Base-by-base conservation (phyloP, 108 stramenopile species). In the Tribonema minus region DNA sequence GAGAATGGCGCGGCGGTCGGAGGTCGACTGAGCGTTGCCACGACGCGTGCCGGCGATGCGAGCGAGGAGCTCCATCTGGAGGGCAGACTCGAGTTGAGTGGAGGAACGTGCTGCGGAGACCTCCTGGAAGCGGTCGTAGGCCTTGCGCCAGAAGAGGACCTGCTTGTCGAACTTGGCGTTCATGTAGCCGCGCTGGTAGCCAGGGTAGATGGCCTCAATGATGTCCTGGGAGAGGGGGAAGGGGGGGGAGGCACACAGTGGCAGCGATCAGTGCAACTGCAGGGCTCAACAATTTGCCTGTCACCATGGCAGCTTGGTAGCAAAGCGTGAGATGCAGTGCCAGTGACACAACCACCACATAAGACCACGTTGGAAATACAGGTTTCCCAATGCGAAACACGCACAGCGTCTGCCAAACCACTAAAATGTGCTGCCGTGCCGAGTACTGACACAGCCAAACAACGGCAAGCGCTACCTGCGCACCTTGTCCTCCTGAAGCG, bases 401-500 rank as follows among this genome's bases (percentile, higher is more conserved):
- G n/a, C n/a, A n/a, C n/a, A n/a, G n/a, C n/a, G n/a, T n/a, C n/a
- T n/a, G n/a, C n/a, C n/a, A n/a, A n/a, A n/a, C n/a, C n/a, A n/a
- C n/a, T n/a, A n/a, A n/a, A n/a, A n/a, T n/a, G n/a, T n/a, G n/a
- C n/a, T n/a, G n/a, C n/a, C n/a, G n/a, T n/a, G n/a, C n/a, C n/a
- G n/a, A n/a, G n/a, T n/a, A n/a, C n/a, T n/a, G n/a, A n/a, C n/a
- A n/a, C n/a, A n/a, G n/a, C n/a, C n/a, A n/a, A n/a, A n/a, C n/a
- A n/a, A n/a, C n/a, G n/a, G n/a, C n/a, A n/a, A n/a, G n/a, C n/a
- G n/a, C n/a, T n/a, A n/a, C n/a, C n/a, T n/a, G 36, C 29, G 29
- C 30, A 38, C 68, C 68, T 73, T 82, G 65, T 82, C 81, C 67
- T 82, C 81, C 2, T 29, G 64, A 3, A 82, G 61, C 39, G 81